Base-by-base conservation (phyloP, 2,329 filamentous ascomycete genomes). In the Ophiostoma australiae region DNA sequence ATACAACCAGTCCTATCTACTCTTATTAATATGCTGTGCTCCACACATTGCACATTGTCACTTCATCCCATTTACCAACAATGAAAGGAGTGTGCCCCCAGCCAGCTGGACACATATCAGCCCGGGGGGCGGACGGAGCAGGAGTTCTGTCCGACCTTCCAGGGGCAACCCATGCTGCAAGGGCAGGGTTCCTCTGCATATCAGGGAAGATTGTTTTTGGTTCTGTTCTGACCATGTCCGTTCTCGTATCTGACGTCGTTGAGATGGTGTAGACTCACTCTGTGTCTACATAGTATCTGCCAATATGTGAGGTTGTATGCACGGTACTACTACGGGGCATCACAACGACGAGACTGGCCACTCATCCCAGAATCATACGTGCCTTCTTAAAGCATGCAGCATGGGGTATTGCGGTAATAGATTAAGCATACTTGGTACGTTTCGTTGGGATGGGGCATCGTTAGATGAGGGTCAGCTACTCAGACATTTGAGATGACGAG, bases 111-210 rank as follows among this genome's bases (percentile, higher is more conserved):
- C 17, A 33, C 58, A 33, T 13, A 33, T 63, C 27, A 63, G 17
- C 58, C 58, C 27, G 58, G 58, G 52, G 52, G 27, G 58, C 58
- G 27, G 58, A 35, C 27, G 27, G 58, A 63, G 27, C 52, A 58
- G 52, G 52, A 58, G 52, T 58, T 10, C n/a, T 58, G 52, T 58
- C 52, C 52, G 52, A 58, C 52, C 52, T 11, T 58, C 52, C n/a
- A 58, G 52, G 52, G 23, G 10, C 23, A 23, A 11, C 23, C 23
- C 44, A 48, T 27, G 11, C 52, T 58, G 52, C 52, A 58, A 58
- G 52, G 52, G 52, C 23, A 31, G 23, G 52, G 52, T 58, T 11
- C 23, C 52, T 58, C 52, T 58, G 23, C 52, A 13, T 58, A 27
- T 58, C 31, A 27, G 11, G 23, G 7, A 48, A 48, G 39, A 11